These are phyloP conservation scores for Phytophthora sansomeana DNA, from an alignment of 352 stramenopile genomes.

Conservation along the genomic window DNA sequence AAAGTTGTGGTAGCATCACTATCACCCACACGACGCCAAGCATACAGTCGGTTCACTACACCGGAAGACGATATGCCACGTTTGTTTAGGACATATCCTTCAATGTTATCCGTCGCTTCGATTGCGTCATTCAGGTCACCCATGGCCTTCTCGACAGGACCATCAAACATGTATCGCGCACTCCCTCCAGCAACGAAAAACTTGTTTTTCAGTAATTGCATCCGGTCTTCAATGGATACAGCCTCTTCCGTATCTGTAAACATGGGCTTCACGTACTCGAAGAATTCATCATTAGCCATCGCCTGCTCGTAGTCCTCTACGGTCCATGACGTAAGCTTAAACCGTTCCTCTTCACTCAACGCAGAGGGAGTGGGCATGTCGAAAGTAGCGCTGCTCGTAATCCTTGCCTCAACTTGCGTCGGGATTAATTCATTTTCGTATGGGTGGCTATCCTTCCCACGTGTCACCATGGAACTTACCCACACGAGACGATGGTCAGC, in stretches of 20 bases:
- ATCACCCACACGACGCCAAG: neutral
- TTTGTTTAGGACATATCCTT: neutral
- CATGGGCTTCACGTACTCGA: conserved; percentile 11
- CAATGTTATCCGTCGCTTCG: neutral
- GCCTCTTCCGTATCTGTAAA: neutral
- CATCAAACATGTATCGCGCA: conserved; percentile 19
- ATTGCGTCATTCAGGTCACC: neutral
- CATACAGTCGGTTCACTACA: conserved; percentile 7
- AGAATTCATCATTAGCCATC: conserved; percentile 14
- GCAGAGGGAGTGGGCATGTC: neutral
- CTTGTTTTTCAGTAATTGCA: conserved; percentile 5
- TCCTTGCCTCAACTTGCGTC: neutral
- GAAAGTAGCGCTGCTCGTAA: conserved; percentile 1
- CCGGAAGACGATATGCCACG: neutral
- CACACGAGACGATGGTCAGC: conserved; percentile 8
- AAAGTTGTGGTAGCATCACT: neutral
- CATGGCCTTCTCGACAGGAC: neutral
- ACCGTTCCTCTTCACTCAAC: neutral
- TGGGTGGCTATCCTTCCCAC: neutral
- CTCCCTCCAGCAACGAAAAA: conserved; percentile 8
- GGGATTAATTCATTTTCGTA: too few relatives aligned
- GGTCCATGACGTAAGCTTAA: conserved; percentile 8
- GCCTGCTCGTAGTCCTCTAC: conserved; percentile 10
- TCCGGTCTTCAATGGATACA: conserved; percentile 4
- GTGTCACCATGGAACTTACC: conserved; percentile 11